Evolutionary conservation across 352 stramenopile species (phyloP).

Genomic region (Pythium phragmitis): DNA sequence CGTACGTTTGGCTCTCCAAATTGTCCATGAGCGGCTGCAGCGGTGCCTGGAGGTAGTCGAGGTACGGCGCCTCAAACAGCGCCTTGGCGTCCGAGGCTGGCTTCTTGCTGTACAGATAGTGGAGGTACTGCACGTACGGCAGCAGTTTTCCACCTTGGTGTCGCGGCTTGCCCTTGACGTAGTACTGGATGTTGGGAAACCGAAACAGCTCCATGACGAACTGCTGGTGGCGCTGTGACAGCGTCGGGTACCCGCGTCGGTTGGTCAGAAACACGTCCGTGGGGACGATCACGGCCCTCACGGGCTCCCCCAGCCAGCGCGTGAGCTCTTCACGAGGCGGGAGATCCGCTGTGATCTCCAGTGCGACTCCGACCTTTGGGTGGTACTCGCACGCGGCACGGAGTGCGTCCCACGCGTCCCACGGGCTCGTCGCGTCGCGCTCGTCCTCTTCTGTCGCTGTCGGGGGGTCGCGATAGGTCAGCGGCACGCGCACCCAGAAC

Average conservation of each 20-base stretch:
- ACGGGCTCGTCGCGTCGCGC: slow-evolving; percentile 37
- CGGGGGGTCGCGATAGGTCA: slow-evolving; percentile 40
- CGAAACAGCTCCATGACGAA: slow-evolving; percentile 71
- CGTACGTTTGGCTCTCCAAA: slow-evolving; percentile 98
- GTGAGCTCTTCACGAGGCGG: slow-evolving; percentile 60
- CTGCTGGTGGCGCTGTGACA: slow-evolving; percentile 92
- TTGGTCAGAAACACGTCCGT: slow-evolving; percentile 95
- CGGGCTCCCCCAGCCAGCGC: slow-evolving; percentile 85
- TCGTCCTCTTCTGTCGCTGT: slow-evolving; percentile 26
- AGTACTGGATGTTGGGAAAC: slow-evolving; percentile 81
- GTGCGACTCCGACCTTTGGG: slow-evolving; percentile 72
- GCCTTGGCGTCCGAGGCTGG: slow-evolving; percentile 76
- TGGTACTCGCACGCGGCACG: slow-evolving; percentile 84
- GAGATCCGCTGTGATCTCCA: slow-evolving; percentile 87
- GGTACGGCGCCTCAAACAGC: slow-evolving; percentile 91
- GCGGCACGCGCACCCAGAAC: slow-evolving; percentile 86
- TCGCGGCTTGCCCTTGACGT: slow-evolving; percentile 73
- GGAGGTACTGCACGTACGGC: slow-evolving; percentile 94
- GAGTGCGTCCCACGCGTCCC: slow-evolving; percentile 79
- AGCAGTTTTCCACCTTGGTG: slow-evolving; percentile 64
- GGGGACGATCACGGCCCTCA: slow-evolving; percentile 87
- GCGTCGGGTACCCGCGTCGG: slow-evolving; percentile 93
- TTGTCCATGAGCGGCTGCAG: slow-evolving; percentile 98
- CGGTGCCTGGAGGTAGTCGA: slow-evolving; percentile 96
- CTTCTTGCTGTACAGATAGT: slow-evolving; percentile 86